Conservation (phyloP, 148 eudicot genomes). For the Agrostemma githago region DNA sequence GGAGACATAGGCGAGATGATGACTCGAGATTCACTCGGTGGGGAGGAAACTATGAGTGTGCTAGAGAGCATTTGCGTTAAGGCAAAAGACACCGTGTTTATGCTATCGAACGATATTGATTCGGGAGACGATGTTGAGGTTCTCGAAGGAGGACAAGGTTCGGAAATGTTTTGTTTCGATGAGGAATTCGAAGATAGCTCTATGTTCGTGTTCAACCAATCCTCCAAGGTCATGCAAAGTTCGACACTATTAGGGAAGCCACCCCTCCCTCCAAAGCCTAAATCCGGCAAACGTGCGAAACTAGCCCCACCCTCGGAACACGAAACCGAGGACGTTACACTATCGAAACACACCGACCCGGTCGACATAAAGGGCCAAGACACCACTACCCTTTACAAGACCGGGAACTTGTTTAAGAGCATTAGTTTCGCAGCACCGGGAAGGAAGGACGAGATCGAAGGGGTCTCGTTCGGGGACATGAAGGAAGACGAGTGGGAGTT, state of each 20-base stretch:
- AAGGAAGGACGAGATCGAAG: conserved; percentile 40
- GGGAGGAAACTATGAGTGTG: conserved; percentile 55
- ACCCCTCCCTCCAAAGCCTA: conserved; percentile 35
- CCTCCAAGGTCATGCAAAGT: conserved; percentile 23
- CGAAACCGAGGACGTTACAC: neutral
- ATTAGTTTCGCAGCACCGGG: conserved; percentile 47
- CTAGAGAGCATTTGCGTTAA: conserved; percentile 57
- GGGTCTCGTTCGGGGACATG: conserved; percentile 54
- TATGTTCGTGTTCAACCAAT: conserved; percentile 6
- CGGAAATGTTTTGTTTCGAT: conserved; percentile 43
- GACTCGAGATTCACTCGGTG: conserved; percentile 70
- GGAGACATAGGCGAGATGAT: conserved; percentile 90
- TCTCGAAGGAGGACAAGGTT: conserved; percentile 23
- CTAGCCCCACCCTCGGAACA: conserved; percentile 9
- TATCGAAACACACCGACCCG: neutral
- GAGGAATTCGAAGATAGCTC: conserved; percentile 29
- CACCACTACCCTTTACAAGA: conserved; percentile 16
- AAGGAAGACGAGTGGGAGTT: conserved; percentile 54
- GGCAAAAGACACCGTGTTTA: conserved; percentile 39
- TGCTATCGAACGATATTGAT: conserved; percentile 7
- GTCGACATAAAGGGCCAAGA: conserved; percentile 16
- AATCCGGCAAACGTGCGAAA: conserved; percentile 25
- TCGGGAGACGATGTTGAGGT: neutral
- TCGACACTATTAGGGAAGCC: conserved; percentile 31
- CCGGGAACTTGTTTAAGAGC: conserved; percentile 38